Conservation (phyloP, 352 stramenopile genomes). For the Stramenopiles sp. region DNA sequence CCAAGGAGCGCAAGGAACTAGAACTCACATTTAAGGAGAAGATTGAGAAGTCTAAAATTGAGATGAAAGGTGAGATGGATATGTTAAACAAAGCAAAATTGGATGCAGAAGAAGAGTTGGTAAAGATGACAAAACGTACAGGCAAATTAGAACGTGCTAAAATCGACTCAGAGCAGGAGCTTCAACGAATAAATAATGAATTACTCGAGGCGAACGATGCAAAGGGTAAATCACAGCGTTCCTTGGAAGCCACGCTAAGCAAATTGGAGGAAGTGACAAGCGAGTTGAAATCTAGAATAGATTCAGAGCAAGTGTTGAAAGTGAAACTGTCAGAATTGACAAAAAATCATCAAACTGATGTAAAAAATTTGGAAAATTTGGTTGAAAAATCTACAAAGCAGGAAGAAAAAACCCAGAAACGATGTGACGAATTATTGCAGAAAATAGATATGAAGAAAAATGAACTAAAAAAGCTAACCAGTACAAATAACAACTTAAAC, state of each 20-base stretch:
- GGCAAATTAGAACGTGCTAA: slow-evolving; percentile 5
- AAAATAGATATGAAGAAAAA: slow-evolving; percentile 8
- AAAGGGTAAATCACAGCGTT: neutral
- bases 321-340: neutral
- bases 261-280: slow-evolving; percentile 5
- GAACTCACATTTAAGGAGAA: neutral
- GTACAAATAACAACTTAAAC: neutral
- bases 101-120: neutral
- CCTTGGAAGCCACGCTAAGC: neutral
- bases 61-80: neutral
- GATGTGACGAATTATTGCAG: neutral
- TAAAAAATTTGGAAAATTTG: neutral
- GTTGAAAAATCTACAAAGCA: neutral
- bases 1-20: neutral
- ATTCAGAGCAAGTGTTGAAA: slow-evolving; percentile 11
- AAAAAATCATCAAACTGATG: neutral
- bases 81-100: neutral
- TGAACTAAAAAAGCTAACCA: slow-evolving; percentile 1
- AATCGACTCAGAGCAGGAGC: neutral
- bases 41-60: neutral
- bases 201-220: neutral
- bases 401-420: neutral
- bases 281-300: slow-evolving; percentile 8
- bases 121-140: neutral
- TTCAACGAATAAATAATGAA: neutral